These are phyloP conservation scores for Neobulgaria alba DNA, from an alignment of 2,329 filamentous ascomycete species.

Conservation along the genomic window DNA sequence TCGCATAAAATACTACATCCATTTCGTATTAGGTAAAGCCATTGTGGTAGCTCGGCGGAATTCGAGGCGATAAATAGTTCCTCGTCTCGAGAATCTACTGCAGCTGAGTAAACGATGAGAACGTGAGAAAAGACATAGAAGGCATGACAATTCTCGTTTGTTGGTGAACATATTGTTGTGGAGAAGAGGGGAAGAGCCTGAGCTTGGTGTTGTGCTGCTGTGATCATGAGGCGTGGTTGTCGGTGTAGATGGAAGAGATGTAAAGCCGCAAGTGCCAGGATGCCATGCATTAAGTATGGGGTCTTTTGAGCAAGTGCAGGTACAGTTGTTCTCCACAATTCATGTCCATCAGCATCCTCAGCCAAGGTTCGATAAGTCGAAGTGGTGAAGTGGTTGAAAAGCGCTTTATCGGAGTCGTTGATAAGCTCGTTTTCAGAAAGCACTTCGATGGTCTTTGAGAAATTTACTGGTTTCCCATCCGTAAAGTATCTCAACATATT, in stretches of 20 bases:
- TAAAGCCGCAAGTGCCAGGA: not conserved
- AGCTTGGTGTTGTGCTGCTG: not conserved
- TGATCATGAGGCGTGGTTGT: not conserved
- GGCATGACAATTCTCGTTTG: not conserved
- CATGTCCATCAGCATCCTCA: not conserved
- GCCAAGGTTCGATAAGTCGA: constrained; percentile 30
- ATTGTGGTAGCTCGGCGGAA: not conserved
- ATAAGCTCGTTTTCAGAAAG: not conserved
- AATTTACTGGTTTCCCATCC: constrained; percentile 11
- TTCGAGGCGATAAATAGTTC: not conserved
- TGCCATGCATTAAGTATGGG: not conserved
- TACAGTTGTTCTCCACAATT: not conserved
- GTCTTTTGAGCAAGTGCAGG: not conserved
- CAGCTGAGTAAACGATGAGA: not conserved
- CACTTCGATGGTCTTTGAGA: not conserved
- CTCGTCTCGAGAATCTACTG: not conserved
- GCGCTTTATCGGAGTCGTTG: constrained; percentile 15
- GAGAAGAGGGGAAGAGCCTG: not conserved
- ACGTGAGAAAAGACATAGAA: not conserved
- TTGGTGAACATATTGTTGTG: not conserved
- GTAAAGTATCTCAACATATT: constrained; percentile 26
- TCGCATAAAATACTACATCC: not conserved
- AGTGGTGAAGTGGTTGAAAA: constrained; percentile 7
- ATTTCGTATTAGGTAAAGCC: not conserved
- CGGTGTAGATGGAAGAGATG: not conserved